Evolutionary conservation across 2,329 filamentous ascomycete species (phyloP), one percentile per base, ranked within the genome.

Genomic region (Fusarium sp.): DNA sequence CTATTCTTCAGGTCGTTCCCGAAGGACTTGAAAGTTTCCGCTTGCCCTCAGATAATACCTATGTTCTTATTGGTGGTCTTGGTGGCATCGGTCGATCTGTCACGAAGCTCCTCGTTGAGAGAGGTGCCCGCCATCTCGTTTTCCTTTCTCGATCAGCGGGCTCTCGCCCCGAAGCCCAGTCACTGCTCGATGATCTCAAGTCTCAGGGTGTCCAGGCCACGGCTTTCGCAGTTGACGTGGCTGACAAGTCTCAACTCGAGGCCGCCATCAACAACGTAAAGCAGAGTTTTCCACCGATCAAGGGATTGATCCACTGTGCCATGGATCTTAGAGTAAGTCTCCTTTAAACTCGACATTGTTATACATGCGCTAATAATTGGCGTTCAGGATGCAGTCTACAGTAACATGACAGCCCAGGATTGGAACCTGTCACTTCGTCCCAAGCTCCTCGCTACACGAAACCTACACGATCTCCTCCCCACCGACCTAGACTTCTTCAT

Each of bases 81-180:
- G 71, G 71, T 3, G 75, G 75, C 6, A 54, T 77, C 8, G 75
- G 75, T 8, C 53, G 69, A 31, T 44, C 65, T 1, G 61, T 78
- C 0, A 73, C 75, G 7, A 48, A 23, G 3, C 70, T 69, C 31
- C 60, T 73, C 28, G 64, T 33, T 4, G 49, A 60, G 11, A 44
- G 48, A 15, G 69, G 69, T 0, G 78, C 78, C 0, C 75, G 68
- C 11, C 63, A 75, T 33, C 66, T 81, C 8, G 66, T 79, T 1
- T 69, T 80, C 15, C 61, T 79, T 3, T 78, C 77, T 0, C 66
- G 79, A 16, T 76, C 75, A 24, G 46, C 46, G 3, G 46, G 21
- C n/a, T 15, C 46, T 3, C 46, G 46, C 12, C 46, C 46, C 0
- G 46, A 48, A 35, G 46, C 46, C 4, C 28, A 24, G 3, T 21